Conservation (phyloP, 2,329 filamentous ascomycete species). For the Colletotrichum lentis region DNA sequence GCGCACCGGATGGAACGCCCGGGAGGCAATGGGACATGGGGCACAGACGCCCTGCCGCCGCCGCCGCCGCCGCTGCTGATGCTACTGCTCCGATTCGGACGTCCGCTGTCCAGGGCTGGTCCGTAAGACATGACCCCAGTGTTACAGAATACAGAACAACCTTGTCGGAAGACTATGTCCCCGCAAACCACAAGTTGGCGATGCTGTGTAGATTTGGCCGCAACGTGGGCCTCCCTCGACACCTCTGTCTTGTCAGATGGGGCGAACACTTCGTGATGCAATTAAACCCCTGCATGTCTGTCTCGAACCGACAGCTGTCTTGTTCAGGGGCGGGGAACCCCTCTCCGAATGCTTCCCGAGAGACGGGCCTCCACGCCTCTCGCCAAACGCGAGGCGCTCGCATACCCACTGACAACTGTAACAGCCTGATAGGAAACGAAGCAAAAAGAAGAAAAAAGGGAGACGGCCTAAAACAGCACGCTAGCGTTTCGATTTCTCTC, state of each 20-base stretch:
- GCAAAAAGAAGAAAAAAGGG: neutral
- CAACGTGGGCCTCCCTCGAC: constrained; percentile 15
- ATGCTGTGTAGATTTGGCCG: constrained; percentile 2
- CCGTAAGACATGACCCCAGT: constrained; percentile 22
- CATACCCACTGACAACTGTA: neutral
- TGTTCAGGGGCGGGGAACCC: neutral
- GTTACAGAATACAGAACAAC: constrained; percentile 26
- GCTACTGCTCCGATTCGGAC: neutral
- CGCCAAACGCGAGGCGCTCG: constrained; percentile 20
- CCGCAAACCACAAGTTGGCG: neutral
- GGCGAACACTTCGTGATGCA: neutral
- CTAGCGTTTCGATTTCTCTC: constrained; percentile 26
- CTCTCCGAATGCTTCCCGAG: neutral
- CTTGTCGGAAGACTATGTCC: constrained; percentile 5
- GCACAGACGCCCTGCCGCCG: neutral
- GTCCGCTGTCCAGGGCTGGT: neutral
- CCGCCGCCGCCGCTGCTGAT: neutral
- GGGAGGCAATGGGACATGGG: neutral
- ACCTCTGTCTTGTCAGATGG: constrained; percentile 5
- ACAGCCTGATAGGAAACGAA: constrained; percentile 15
- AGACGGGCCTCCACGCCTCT: constrained; percentile 1
- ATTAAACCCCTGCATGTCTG: constrained; percentile 8
- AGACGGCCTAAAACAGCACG: neutral
- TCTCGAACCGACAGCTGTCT: constrained; percentile 21
- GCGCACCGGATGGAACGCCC: constrained; percentile 19